phyloP scores from a whole-genome alignment of 192 early-diverging fungal genomes.

The Geranomyces variabilis region DNA sequence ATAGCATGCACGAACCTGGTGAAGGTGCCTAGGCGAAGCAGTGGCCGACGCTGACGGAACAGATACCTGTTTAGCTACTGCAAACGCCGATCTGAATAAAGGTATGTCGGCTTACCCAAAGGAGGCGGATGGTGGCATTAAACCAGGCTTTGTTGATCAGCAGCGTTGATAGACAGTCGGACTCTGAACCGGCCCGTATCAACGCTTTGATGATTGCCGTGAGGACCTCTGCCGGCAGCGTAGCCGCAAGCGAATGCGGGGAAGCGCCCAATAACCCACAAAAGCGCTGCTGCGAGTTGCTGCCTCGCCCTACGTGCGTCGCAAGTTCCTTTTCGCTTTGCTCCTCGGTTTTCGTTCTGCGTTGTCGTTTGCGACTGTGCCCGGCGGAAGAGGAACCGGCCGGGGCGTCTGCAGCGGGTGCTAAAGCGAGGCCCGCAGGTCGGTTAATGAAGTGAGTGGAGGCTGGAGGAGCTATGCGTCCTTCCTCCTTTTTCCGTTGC shows the following conservation, averaged over 20 bases:
- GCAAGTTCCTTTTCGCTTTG: too few relatives aligned
- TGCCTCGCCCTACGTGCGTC: too few relatives aligned
- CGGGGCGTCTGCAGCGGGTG: too few relatives aligned
- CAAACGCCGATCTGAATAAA: background rate
- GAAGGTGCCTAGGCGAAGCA: conserved; percentile 18
- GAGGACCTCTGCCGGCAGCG: conserved; percentile 10
- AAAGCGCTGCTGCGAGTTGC: too few relatives aligned
- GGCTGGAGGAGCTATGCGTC: too few relatives aligned
- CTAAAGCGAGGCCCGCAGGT: too few relatives aligned
- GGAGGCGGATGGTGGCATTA: conserved; percentile 9
- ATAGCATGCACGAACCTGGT: background rate
- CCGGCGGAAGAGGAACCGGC: too few relatives aligned
- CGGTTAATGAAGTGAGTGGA: too few relatives aligned
- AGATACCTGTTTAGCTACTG: background rate
- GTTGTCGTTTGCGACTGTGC: too few relatives aligned
- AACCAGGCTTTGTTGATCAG: conserved; percentile 27
- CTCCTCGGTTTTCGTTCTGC: too few relatives aligned
- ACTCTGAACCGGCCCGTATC: conserved; percentile 9
- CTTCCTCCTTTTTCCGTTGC: too few relatives aligned
- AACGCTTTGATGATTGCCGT: conserved; percentile 1
- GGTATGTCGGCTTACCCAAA: conserved; percentile 3
- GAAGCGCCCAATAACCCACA: too few relatives aligned
- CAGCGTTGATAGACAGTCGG: background rate
- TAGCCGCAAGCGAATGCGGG: background rate
- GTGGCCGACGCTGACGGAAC: conserved; percentile 12